A percentile compares a stretch with the other conserved stretches of the same genome.
These are phyloP conservation scores for Aspergillus ellipticus DNA, from an alignment of 495 filamentous ascomycete species.

Conservation along the genomic window DNA sequence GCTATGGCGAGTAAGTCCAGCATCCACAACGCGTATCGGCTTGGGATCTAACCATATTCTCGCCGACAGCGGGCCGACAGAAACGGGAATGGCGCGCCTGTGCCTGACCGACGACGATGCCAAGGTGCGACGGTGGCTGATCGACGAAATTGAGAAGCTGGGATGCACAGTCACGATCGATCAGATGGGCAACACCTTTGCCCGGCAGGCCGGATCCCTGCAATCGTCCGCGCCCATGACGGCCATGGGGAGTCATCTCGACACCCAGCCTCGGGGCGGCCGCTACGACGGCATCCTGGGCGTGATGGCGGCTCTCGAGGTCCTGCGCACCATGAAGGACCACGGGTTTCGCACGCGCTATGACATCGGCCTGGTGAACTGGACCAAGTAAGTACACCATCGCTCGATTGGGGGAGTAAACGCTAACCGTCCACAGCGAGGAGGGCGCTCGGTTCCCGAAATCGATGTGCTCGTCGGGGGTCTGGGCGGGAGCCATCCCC, in stretches of 20 bases:
- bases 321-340: conserved; percentile 63
- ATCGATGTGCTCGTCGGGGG: conserved; percentile 70
- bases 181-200: conserved; percentile 71
- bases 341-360: conserved; percentile 58
- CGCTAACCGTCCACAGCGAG: conserved; percentile 37
- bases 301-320: conserved; percentile 63
- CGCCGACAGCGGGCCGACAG: conserved; percentile 9
- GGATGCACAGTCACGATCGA: conserved; percentile 59
- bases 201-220: conserved; percentile 51
- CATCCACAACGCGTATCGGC: too few relatives aligned
- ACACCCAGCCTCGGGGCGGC: conserved; percentile 69
- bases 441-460: conserved; percentile 76
- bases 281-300: conserved; percentile 71
- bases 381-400: conserved; percentile 56
- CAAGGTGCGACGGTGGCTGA: conserved; percentile 67
- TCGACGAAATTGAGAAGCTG: conserved; percentile 53
- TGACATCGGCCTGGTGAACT: conserved; percentile 66
- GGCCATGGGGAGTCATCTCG: conserved; percentile 46
- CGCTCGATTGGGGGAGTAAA: neutral
- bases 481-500: conserved; percentile 64
- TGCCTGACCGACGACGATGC: conserved; percentile 66
- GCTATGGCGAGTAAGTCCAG: neutral
- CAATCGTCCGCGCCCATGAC: conserved; percentile 36
- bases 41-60: neutral
- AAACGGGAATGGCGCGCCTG: conserved; percentile 61